Conservation (phyloP, 352 stramenopile genomes). For the Chrysophaeum taylorii region DNA sequence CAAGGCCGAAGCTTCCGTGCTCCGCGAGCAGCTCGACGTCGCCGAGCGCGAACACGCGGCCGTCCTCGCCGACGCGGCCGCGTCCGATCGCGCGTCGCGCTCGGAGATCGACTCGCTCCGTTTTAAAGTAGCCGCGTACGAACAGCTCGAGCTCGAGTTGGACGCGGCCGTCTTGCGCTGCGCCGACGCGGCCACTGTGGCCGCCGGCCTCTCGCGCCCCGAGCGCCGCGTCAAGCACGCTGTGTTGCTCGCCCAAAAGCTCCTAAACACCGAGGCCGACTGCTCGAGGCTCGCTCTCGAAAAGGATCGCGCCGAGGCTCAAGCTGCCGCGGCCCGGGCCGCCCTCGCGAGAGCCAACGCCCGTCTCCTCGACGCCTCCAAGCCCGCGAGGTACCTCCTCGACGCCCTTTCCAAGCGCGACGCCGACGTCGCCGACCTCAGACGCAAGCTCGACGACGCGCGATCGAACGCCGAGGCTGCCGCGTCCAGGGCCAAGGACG, state of each 20-base stretch:
- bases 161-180: conserved; percentile 4
- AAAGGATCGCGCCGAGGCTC: not conserved
- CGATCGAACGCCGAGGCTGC: not conserved
- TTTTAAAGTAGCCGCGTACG: not conserved
- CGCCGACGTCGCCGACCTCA: not conserved
- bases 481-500: not conserved
- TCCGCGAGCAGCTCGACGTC: not conserved
- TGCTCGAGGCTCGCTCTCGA: not conserved
- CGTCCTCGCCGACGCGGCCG: not conserved
- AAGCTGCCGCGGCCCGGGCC: not conserved
- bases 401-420: not conserved
- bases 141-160: conserved; percentile 7
- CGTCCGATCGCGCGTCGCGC: not conserved
- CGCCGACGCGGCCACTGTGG: not conserved
- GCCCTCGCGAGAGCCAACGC: not conserved
- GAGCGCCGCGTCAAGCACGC: conserved; percentile 6
- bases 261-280: not conserved
- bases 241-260: conserved; percentile 6
- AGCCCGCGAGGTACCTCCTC: conserved; percentile 10
- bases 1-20: too few relatives aligned
- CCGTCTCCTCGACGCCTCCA: not conserved
- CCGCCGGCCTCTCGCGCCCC: conserved; percentile 1
- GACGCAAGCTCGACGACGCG: not conserved
- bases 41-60: not conserved
- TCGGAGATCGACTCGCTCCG: not conserved